Base-by-base conservation (phyloP, 2,329 filamentous ascomycete species). In the Epichloe typhina region DNA sequence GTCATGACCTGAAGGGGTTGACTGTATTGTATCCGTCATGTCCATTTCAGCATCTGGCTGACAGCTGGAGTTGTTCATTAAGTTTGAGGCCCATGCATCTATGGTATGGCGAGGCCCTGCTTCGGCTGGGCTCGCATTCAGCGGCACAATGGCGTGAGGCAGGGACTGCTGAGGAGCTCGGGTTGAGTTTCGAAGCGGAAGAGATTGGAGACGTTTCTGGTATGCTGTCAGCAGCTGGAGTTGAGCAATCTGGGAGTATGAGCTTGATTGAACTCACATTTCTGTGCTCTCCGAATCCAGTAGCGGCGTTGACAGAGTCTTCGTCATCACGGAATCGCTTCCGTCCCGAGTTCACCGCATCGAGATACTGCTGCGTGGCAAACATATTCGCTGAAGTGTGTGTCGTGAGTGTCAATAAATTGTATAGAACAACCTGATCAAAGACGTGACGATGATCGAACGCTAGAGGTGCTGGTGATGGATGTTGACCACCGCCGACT, bases 141-240 rank as follows among this genome's bases (percentile, higher is more conserved):
- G 61, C 13, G 70, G 67, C 15, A 68, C 71, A 49, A 70, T 64
- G 17, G 64, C 64, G 43, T 63, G 58, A 13, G 60, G 56, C 35
- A 59, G 58, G 55, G 60, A 61, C 48, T 63, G 62, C 48, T 63
- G 60, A 40, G 58, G 53, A 21, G 52, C 55, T 38, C 61, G 62
- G 41, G 72, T 72, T 33, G 72, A 72, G 9, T 68, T 70, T 52
- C 74, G 70, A 13, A 77, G 61, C 12, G 75, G 75, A 4, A 79
- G 69, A 43, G 72, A 71, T 51, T 78, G 75, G 15, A 77, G 54
- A 39, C 76, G 73, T 73, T 79, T 79, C 75, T 79, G 49, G 37
- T 37, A 38, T 13, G 31, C 33, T 19, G 53, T 66, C 53, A 62
- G 55, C 43, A 49, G n/a, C 15, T 8, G n/a, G 8, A 41, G 35